Evolutionary conservation across 164 flowering plant genomes (phyloP).

Genomic region (Malania oleifera): DNA sequence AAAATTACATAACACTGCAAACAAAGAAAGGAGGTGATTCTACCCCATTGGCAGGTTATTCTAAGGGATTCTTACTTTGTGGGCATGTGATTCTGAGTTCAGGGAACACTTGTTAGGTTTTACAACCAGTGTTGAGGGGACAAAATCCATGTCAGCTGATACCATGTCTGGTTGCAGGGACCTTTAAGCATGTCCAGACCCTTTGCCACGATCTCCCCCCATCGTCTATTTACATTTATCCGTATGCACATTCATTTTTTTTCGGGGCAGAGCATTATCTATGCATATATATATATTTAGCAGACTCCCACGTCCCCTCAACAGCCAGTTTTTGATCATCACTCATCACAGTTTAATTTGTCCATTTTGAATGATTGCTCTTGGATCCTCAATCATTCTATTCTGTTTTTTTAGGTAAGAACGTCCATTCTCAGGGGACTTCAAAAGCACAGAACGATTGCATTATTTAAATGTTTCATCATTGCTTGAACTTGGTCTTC

Average conservation of each 20-base stretch:
- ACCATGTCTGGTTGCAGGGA: neutral
- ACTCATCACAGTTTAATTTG: too few species aligned
- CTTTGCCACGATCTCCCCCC: neutral
- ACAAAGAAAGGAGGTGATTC: too few species aligned
- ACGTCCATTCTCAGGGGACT: neutral
- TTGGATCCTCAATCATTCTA: too few species aligned
- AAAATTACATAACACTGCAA: too few species aligned
- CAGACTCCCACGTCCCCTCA: conserved; percentile 14
- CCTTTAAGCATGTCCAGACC: neutral
- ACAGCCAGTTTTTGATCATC: neutral
- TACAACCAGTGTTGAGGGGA: neutral
- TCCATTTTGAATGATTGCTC: too few species aligned
- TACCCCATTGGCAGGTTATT: too few species aligned
- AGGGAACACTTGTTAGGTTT: too few species aligned
- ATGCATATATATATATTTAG: neutral
- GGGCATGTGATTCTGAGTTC: too few species aligned
- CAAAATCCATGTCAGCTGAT: neutral
- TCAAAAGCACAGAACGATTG: neutral
- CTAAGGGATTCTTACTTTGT: too few species aligned
- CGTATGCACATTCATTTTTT: neutral
- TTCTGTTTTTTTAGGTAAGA: too few species aligned
- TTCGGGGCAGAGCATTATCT: too few species aligned
- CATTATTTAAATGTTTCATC: conserved; percentile 1
- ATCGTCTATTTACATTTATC: neutral
- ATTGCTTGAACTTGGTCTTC: conserved; percentile 3